Base-by-base conservation (phyloP, 495 filamentous ascomycete species). In the Trichoderma asperelloides region DNA sequence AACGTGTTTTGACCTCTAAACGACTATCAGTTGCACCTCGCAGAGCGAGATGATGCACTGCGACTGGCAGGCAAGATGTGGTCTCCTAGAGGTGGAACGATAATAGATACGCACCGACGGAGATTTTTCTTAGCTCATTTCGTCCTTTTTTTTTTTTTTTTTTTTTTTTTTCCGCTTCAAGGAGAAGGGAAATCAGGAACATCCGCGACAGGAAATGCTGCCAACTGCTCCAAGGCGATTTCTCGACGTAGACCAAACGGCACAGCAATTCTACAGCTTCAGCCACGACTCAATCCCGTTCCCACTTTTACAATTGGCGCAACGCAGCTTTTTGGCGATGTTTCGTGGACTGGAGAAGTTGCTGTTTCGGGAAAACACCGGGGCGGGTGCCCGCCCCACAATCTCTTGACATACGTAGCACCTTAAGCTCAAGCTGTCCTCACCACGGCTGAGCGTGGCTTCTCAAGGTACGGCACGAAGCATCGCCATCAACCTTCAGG, bases 371-470 rank as follows among this genome's bases (percentile, higher is more conserved):
- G 40, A 39, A 64, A 43, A 43, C 62, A 23, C 62, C 62, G 33
- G 62, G 6, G 7, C 23, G n/a, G n/a, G 28, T 21, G 62, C 33
- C 18, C 2, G 62, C 62, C 62, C 62, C 62, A 64, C 62, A 64
- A 21, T 21, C 16, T 64, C 40, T 40, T 43, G 40, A 64, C 62
- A 43, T 64, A 39, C 39, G 51, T 60, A 60, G 66, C 55, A 64
- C 64, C 66, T 65, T 28, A 76, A 78, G 76, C 76, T 78, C 76
- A 78, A 76, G 73, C 75, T 78, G 76, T 78, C 76, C 76, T 77
- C 75, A 76, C 63, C 67, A 65, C 30, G 37, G 25, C 27, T 37
- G 43, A 27, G 62, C 62, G 30, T 30, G 30, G 62, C 28, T 15
- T 39, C 33, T 37, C 51, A 67, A 45, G n/a, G 41, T 27, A 55